Evolutionary conservation across 1,284 basidiomycete genomes (phyloP).

Genomic region (Omphalotus olearius): DNA sequence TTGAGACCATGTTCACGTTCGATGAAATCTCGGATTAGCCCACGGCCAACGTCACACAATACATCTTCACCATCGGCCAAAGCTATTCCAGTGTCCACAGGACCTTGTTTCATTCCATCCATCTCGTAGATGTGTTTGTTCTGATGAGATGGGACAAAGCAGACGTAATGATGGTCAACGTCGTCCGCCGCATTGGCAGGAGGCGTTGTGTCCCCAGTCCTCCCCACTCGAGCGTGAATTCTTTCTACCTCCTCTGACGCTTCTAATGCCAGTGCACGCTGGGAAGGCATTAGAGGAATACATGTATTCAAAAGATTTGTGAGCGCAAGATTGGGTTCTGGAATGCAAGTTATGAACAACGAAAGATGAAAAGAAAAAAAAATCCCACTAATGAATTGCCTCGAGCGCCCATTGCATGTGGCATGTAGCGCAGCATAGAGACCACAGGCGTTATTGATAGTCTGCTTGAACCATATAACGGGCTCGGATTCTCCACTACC

Average conservation of each 20-base stretch:
- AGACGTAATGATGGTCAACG: slow-evolving; percentile 29
- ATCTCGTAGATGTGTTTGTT: slow-evolving; percentile 29
- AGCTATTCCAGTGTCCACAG: slow-evolving; percentile 24
- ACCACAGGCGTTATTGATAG: slow-evolving; percentile 31
- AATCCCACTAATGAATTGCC: slow-evolving; percentile 22
- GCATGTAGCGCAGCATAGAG: slow-evolving; percentile 31
- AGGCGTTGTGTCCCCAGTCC: slow-evolving; percentile 22
- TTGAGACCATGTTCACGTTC: slow-evolving; percentile 21
- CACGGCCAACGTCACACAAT: slow-evolving; percentile 21
- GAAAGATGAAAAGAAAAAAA: background rate
- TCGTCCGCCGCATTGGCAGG: slow-evolving; percentile 24
- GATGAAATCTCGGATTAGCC: slow-evolving; percentile 26
- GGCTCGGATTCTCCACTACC: slow-evolving; percentile 27
- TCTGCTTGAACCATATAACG: slow-evolving; percentile 31
- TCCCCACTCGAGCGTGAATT: slow-evolving; percentile 25
- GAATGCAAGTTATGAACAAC: background rate
- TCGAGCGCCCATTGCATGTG: slow-evolving; percentile 24
- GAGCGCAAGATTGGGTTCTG: slow-evolving; percentile 24
- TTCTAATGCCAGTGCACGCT: slow-evolving; percentile 27
- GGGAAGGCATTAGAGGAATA: slow-evolving; percentile 23
- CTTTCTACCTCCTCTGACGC: slow-evolving; percentile 26
- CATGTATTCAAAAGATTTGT: slow-evolving; percentile 21
- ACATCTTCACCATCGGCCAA: slow-evolving; percentile 24
- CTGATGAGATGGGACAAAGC: slow-evolving; percentile 27
- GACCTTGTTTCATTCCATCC: slow-evolving; percentile 31